Conservation (phyloP, 805 yeast genomes). For the Wickerhamiella sorbophila region DNA sequence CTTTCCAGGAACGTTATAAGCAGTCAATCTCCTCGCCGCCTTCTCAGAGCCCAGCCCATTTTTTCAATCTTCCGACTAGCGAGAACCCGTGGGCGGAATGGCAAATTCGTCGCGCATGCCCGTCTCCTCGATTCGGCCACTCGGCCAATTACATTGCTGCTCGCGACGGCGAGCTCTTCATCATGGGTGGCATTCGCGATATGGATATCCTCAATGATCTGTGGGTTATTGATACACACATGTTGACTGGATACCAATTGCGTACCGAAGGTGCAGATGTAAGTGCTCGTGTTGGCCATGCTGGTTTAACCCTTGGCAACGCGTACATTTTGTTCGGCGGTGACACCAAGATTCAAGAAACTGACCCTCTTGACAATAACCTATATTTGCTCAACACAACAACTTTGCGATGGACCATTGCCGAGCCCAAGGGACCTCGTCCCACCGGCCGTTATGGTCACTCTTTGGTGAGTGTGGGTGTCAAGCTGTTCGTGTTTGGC, state of each 20-base stretch:
- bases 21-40: conserved; percentile 9
- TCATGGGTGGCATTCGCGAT: conserved; percentile 93
- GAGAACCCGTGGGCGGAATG: conserved; percentile 26
- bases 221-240: conserved; percentile 63
- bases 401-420: conserved; percentile 64
- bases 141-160: conserved; percentile 66
- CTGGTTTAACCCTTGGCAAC: conserved; percentile 80
- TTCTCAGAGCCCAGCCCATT: conserved; percentile 3
- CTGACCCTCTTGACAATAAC: conserved; percentile 77
- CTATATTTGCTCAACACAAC: conserved; percentile 74
- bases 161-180: conserved; percentile 64
- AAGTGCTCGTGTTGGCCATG: conserved; percentile 94
- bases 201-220: conserved; percentile 89
- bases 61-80: conserved; percentile 7
- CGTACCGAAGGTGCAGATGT: conserved; percentile 55
- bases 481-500: conserved; percentile 69
- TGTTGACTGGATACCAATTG: conserved; percentile 38
- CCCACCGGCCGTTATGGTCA: conserved; percentile 95
- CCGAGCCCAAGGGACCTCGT: conserved; percentile 56
- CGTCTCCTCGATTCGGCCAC: conserved; percentile 91
- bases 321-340: conserved; percentile 95
- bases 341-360: conserved; percentile 57
- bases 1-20: conserved; percentile 12
- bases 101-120: conserved; percentile 36
- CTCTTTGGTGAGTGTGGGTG: conserved; percentile 58